Base-by-base conservation (phyloP, 345 rosid species). In the Aquilaria yunnanensis region DNA sequence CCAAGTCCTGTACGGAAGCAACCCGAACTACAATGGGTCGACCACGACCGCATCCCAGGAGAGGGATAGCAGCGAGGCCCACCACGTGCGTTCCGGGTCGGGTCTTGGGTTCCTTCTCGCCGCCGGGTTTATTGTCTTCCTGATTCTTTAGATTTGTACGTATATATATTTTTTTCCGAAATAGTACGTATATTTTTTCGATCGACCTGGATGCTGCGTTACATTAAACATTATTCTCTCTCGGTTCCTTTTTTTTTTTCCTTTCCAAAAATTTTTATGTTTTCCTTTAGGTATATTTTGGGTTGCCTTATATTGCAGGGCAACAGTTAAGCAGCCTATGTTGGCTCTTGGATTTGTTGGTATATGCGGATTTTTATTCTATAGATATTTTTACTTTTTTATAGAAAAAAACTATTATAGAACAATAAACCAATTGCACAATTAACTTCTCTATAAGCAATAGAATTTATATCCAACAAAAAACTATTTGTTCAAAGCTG, bases 1-100 rank as follows among this genome's bases (percentile, higher is more conserved):
- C 14, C 97, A 88, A 62, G 10, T 9, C 1, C 64, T 93, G 74
- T 93, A 93, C 63, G 98, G 96, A n/a, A 61, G 50, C n/a, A 90
- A 93, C 67, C 96, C 94, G 12, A 86, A 75, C 33, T 90, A 29
- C 50, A 83, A 78, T 62, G 89, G 87, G 34, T 12, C 92, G 6
- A 10, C 92, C 3, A 3, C 81, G 32, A 8, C 82, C 47, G 6
- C 74, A 12, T 47, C 85, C 63, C 83, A 68, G 51, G 77, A 82
- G 75, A 72, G 83, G 32, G 97, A 89, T 3, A 68, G 79, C 31
- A 70, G 69, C 62, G 80, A 76, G 61, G 74, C 61, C 56, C 32
- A 56, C 56, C 14, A 30, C 56, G 33, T 56, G 37, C 65, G 51
- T 66, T 63, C 76, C 0, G 56, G 67, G 53, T 70, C 63, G 71